Conservation (phyloP, 2,329 filamentous ascomycete species). For the Hypoxylon sp. region DNA sequence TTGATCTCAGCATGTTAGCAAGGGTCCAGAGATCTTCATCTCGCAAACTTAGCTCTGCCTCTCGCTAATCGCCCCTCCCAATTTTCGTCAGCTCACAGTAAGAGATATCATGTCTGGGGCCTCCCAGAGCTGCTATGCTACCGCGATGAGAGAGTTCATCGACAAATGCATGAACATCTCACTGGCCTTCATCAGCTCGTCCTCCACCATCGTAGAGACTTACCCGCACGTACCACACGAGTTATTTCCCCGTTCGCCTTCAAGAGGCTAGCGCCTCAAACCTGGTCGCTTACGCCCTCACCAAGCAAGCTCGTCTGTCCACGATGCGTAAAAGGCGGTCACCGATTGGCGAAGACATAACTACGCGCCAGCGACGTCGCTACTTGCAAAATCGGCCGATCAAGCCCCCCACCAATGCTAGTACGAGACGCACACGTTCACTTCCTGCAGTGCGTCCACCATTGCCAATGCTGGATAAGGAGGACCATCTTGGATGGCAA, state of each 20-base stretch:
- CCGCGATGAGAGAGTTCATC: conserved; percentile 41
- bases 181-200: conserved; percentile 8
- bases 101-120: conserved; percentile 44
- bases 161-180: conserved; percentile 33
- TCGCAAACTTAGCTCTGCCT: conserved; percentile 42
- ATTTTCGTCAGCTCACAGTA: conserved; percentile 39
- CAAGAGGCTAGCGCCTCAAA: conserved; percentile 39
- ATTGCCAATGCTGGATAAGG: conserved; percentile 45
- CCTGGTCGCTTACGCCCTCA: conserved; percentile 34
- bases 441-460: conserved; percentile 36
- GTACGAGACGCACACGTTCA: conserved; percentile 37
- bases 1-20: conserved; percentile 39
- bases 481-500: conserved; percentile 42
- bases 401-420: conserved; percentile 39
- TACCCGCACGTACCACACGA: conserved; percentile 38
- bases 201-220: conserved; percentile 20
- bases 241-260: conserved; percentile 24
- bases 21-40: conserved; percentile 46
- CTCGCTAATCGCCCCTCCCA: conserved; percentile 44
- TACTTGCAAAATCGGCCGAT: conserved; percentile 37
- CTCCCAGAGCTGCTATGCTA: conserved; percentile 41
- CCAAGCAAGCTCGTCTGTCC: conserved; percentile 20
- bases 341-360: conserved; percentile 43
- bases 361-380: conserved; percentile 45
- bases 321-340: conserved; percentile 46